phyloP scores from a whole-genome alignment of 306 rosid genomes.

The Quercus bicolor region DNA sequence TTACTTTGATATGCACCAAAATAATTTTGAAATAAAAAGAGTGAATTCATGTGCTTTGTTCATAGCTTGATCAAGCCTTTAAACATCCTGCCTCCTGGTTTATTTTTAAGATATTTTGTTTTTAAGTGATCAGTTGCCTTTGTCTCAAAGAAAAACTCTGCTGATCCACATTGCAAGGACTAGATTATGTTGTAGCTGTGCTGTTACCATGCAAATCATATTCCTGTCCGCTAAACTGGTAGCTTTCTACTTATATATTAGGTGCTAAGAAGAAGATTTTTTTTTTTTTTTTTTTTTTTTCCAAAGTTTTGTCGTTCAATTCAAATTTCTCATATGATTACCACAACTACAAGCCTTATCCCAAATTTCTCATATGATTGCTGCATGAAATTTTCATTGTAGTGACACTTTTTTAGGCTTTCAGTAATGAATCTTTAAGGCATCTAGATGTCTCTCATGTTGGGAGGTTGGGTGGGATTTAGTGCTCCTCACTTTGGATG shows the following conservation, averaged over 20 bases:
- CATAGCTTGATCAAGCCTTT: neutral
- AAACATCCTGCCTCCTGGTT: neutral
- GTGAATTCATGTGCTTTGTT: neutral
- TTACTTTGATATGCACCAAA: neutral
- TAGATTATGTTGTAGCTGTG: neutral
- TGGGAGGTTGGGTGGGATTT: neutral
- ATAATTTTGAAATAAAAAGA: neutral
- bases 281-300: neutral
- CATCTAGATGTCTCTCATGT: neutral
- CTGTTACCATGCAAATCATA: neutral
- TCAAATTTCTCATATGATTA: neutral
- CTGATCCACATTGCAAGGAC: neutral
- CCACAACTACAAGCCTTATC: neutral
- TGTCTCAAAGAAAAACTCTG: neutral
- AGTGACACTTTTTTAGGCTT: neutral
- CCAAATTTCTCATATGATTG: neutral
- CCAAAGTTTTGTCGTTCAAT: neutral
- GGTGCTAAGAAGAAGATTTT: neutral
- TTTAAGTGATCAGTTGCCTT: slow-evolving; percentile 1
- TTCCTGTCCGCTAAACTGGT: neutral
- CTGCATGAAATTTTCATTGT: neutral
- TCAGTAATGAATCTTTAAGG: neutral
- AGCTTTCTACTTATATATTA: neutral
- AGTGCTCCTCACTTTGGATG: neutral
- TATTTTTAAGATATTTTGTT: neutral